phyloP scores from a whole-genome alignment of 176 grass and related monocot species.

The Thinopyrum elongatum region DNA sequence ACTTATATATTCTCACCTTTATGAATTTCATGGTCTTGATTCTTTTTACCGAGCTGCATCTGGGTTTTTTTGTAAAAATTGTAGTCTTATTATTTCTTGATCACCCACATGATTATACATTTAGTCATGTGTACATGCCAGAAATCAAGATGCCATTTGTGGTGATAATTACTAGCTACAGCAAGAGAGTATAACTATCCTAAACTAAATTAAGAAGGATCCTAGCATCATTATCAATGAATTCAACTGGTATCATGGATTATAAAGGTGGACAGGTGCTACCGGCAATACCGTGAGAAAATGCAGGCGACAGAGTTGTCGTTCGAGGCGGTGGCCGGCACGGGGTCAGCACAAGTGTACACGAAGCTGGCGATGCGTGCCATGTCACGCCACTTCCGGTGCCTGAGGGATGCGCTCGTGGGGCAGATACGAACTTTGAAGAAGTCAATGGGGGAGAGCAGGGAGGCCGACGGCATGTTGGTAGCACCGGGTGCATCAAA shows the following conservation, averaged over 20 bases:
- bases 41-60: not conserved
- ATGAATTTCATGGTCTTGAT: not conserved
- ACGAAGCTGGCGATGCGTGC: conserved; percentile 57
- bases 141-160: not conserved
- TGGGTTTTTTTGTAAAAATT: no score
- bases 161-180: not conserved
- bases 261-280: conserved; percentile 63
- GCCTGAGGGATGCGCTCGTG: conserved; percentile 47
- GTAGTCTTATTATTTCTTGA: not conserved
- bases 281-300: conserved; percentile 60
- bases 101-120: not conserved
- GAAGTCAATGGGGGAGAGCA: conserved; percentile 41
- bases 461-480: not conserved
- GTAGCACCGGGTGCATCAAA: conserved; percentile 32
- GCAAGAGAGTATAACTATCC: not conserved
- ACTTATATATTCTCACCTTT: not conserved
- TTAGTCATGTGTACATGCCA: not conserved
- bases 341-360: conserved; percentile 49
- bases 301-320: conserved; percentile 43
- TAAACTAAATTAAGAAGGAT: not conserved
- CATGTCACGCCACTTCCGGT: conserved; percentile 87
- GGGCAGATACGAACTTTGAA: conserved; percentile 31
- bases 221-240: not conserved
- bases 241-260: not conserved
- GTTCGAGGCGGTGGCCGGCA: conserved; percentile 51